phyloP scores from a whole-genome alignment of 768 basidiomycete genomes.

The Trametes punicea region DNA sequence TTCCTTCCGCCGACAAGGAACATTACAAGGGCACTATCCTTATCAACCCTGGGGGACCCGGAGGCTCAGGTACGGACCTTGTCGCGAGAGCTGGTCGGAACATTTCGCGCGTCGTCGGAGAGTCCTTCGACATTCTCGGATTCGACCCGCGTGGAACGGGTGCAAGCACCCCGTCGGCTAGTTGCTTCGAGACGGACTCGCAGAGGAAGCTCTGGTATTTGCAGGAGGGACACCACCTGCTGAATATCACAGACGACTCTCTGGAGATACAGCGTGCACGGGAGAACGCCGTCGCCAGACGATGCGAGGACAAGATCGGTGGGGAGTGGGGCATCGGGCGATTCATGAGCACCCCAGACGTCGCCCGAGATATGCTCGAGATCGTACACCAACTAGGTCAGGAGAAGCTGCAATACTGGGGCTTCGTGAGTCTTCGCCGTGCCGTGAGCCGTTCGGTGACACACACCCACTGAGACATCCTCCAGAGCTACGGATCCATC shows the following conservation, averaged over 20 bases:
- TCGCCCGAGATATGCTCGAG: constrained; percentile 32
- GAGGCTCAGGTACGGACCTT: constrained; percentile 15
- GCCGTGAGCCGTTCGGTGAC: background rate
- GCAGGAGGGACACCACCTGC: constrained; percentile 6
- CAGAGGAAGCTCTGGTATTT: constrained; percentile 12
- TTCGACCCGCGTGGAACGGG: constrained; percentile 23
- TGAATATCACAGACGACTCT: constrained; percentile 17
- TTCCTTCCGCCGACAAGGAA: constrained; percentile 12
- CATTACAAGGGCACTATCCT: constrained; percentile 18
- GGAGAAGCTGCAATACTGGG: constrained; percentile 32
- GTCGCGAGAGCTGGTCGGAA: constrained; percentile 9
- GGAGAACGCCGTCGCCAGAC: background rate
- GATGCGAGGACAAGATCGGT: constrained; percentile 17
- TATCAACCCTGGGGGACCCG: constrained; percentile 21
- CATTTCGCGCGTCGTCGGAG: constrained; percentile 16
- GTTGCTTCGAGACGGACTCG: constrained; percentile 14
- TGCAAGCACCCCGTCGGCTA: constrained; percentile 20
- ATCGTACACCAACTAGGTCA: constrained; percentile 29
- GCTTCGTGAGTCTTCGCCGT: constrained; percentile 19
- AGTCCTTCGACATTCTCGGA: constrained; percentile 21
- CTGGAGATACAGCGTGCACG: constrained; percentile 6
- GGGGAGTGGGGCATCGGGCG: constrained; percentile 20
- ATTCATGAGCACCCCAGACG: constrained; percentile 28
- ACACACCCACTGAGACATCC: background rate
- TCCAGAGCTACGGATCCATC: constrained; percentile 19